A percentile compares a stretch with the other conserved stretches of the same genome.
phyloP scores from a whole-genome alignment of 768 basidiomycete genomes.

The Lanmaoa rubissima region DNA sequence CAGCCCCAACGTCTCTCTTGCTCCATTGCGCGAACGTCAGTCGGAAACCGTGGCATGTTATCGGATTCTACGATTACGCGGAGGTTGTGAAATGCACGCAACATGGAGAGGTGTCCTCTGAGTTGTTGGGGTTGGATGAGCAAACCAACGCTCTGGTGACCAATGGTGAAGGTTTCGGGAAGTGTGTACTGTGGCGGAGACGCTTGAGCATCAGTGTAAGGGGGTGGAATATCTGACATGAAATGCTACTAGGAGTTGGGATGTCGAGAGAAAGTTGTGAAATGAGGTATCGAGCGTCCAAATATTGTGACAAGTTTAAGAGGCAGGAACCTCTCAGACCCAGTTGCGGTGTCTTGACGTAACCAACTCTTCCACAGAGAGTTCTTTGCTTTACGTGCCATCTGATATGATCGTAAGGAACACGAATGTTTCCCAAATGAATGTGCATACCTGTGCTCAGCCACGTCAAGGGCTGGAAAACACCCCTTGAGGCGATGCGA shows the following conservation, averaged over 20 bases:
- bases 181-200: conserved; percentile 11
- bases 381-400: not conserved
- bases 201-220: not conserved
- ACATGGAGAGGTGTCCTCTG: conserved; percentile 30
- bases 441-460: too few species aligned
- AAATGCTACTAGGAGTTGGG: not conserved
- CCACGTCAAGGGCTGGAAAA: too few species aligned
- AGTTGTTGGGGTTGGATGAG: conserved; percentile 28
- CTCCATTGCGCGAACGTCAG: conserved; percentile 10
- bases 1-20: conserved; percentile 36
- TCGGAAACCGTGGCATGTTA: conserved; percentile 12
- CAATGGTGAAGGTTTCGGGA: conserved; percentile 17
- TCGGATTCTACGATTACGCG: conserved; percentile 20
- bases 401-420: too few species aligned
- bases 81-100: conserved; percentile 30
- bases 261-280: not conserved
- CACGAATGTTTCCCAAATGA: too few species aligned
- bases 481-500: too few species aligned
- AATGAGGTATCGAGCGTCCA: not conserved
- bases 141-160: not conserved
- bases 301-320: not conserved
- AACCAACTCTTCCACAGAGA: not conserved
- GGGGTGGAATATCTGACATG: conserved; percentile 3
- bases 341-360: not conserved
- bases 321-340: not conserved